Evolutionary conservation across 2,329 filamentous ascomycete species (phyloP).

Genomic region (Cercospora beticola): DNA sequence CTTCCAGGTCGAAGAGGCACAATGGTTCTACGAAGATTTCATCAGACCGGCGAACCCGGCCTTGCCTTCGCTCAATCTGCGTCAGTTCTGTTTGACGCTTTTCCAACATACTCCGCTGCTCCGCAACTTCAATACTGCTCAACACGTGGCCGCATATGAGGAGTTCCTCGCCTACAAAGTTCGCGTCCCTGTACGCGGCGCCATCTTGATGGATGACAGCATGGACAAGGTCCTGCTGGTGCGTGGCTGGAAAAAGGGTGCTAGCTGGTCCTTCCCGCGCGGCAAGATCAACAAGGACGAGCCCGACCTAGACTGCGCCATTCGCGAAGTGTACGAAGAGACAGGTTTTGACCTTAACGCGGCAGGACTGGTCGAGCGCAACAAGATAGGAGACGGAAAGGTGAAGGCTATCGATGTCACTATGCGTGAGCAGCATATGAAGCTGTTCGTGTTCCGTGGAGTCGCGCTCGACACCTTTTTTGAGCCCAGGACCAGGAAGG

Average conservation of each 20-base stretch:
- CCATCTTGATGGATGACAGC: conserved; percentile 86
- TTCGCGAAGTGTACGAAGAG: conserved; percentile 94
- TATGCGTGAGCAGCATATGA: conserved; percentile 90
- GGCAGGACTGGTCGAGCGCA: conserved; percentile 70
- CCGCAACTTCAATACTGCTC: conserved; percentile 72
- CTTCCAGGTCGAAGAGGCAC: conserved; percentile 97
- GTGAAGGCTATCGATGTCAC: conserved; percentile 84
- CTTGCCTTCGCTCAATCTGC: conserved; percentile 80
- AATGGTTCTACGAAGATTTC: conserved; percentile 99
- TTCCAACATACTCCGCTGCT: conserved; percentile 93
- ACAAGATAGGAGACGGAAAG: conserved; percentile 54
- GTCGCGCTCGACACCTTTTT: conserved; percentile 86
- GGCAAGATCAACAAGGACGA: conserved; percentile 99
- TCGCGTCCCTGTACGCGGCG: conserved; percentile 87
- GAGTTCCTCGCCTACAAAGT: conserved; percentile 95
- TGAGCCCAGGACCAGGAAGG: conserved; percentile 87
- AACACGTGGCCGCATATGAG: conserved; percentile 80
- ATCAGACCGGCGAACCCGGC: conserved; percentile 76
- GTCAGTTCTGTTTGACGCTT: conserved; percentile 82
- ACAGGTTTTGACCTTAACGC: conserved; percentile 81
- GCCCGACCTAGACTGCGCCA: conserved; percentile 86
- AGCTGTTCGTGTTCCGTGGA: conserved; percentile 86
- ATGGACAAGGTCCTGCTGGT: conserved; percentile 95
- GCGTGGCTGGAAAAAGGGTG: conserved; percentile 95
- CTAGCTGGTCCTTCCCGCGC: conserved; percentile 93